Percentiles rank a stretch among this genome's conserved stretches.
phyloP scores from a whole-genome alignment of 441 rosid species.

The Theobroma grandiflorum region DNA sequence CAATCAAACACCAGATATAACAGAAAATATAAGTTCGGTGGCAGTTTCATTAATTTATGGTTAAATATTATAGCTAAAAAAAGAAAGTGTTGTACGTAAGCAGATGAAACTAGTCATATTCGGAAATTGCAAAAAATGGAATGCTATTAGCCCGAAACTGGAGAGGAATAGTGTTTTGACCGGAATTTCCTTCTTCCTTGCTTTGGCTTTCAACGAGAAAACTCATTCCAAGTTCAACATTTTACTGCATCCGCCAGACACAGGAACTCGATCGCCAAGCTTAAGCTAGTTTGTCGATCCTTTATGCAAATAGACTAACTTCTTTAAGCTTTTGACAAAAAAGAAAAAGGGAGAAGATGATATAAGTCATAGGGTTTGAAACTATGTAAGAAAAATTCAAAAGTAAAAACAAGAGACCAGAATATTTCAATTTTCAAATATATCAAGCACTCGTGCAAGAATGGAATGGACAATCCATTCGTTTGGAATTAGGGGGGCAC shows the following conservation, averaged over 20 bases:
- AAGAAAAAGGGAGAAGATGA: no score
- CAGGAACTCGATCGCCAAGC: no score
- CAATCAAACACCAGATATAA: background rate
- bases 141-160: background rate
- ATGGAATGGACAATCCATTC: background rate
- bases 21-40: background rate
- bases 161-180: background rate
- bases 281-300: no score
- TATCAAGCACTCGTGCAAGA: background rate
- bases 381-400: background rate
- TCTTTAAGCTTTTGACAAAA: background rate
- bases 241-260: background rate
- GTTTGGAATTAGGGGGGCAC: background rate
- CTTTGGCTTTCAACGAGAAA: background rate
- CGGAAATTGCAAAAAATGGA: background rate
- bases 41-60: no score
- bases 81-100: no score
- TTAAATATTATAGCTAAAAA: no score
- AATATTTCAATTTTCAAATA: conserved; percentile 10
- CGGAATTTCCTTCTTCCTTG: background rate
- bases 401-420: conserved; percentile 8
- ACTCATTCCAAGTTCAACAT: conserved; percentile 10
- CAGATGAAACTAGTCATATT: background rate
- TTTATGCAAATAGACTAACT: background rate
- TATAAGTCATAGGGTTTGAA: background rate